Evolutionary conservation across 192 early-diverging fungal species (phyloP).

Genomic region (Podila epigama): DNA sequence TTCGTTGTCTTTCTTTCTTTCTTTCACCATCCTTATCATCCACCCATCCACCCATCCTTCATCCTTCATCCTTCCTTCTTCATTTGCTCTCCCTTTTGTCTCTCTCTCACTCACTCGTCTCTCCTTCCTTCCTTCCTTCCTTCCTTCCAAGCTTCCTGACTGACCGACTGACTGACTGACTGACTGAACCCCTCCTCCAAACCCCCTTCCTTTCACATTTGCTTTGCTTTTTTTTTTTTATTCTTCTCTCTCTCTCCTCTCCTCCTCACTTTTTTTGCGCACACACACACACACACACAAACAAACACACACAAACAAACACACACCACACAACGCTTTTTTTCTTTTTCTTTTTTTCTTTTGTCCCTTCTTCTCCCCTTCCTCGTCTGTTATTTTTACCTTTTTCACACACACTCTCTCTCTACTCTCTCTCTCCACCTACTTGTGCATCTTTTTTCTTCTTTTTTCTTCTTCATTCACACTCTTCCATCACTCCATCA

Average conservation of each 20-base stretch:
- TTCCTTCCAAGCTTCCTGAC: no score
- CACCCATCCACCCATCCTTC: neutral
- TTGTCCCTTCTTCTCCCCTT: neutral
- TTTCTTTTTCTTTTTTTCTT: neutral
- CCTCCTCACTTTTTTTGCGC: neutral
- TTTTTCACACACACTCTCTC: neutral
- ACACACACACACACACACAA: no score
- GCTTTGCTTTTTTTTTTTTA: neutral
- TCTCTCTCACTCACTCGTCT: conserved; percentile 1
- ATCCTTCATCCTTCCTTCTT: neutral
- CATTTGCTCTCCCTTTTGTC: neutral
- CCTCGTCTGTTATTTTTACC: neutral
- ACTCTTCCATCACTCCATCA: neutral
- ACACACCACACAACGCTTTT: no score
- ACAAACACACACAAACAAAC: no score
- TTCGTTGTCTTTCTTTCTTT: neutral
- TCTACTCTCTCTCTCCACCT: neutral
- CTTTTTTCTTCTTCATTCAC: neutral
- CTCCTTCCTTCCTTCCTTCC: neutral
- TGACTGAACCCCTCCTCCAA: no score
- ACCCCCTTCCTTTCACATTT: no score
- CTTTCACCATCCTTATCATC: neutral
- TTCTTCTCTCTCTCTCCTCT: conserved; percentile 1
- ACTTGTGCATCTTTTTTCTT: neutral
- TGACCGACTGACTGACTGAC: no score